Conservation (phyloP, 768 basidiomycete species). For the Pisolithus orientalis region DNA sequence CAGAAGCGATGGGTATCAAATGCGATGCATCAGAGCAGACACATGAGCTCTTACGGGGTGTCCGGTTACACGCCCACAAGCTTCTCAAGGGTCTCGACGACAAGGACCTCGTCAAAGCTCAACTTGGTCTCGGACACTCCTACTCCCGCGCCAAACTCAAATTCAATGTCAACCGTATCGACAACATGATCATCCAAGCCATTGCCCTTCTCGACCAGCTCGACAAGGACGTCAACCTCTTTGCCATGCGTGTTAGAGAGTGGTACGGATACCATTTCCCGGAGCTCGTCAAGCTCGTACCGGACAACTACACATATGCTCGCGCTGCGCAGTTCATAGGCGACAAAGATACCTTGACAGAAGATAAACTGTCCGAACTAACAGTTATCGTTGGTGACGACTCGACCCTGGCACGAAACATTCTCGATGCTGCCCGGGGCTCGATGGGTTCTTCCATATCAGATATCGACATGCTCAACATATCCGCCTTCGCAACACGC, state of each 20-base stretch:
- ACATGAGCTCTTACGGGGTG: conserved; percentile 84
- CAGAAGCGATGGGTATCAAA: conserved; percentile 58
- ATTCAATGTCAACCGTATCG: conserved; percentile 92
- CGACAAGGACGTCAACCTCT: conserved; percentile 98
- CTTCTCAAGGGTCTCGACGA: conserved; percentile 84
- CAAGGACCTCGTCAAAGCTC: conserved; percentile 86
- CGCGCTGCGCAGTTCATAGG: conserved; percentile 79
- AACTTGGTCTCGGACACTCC: conserved; percentile 95
- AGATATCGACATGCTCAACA: conserved; percentile 94
- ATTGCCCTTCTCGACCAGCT: conserved; percentile 97
- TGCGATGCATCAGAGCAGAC: conserved; percentile 80
- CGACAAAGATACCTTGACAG: conserved; percentile 74
- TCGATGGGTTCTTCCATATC: conserved; percentile 92
- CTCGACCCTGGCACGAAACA: conserved; percentile 80
- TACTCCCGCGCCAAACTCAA: conserved; percentile 97
- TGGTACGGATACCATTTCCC: conserved; percentile 99
- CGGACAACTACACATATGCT: conserved; percentile 95
- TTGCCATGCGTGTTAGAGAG: conserved; percentile 96
- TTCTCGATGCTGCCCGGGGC: conserved; percentile 89
- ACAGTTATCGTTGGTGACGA: conserved; percentile 79
- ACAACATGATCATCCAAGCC: conserved; percentile 99
- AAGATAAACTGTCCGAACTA: conserved; percentile 76
- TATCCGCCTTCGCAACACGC: conserved; percentile 82
- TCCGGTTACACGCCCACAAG: conserved; percentile 86
- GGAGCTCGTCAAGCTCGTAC: conserved; percentile 87